Base-by-base conservation (phyloP, 2,329 filamentous ascomycete species). In the Chrysosphaeria jannelii region DNA sequence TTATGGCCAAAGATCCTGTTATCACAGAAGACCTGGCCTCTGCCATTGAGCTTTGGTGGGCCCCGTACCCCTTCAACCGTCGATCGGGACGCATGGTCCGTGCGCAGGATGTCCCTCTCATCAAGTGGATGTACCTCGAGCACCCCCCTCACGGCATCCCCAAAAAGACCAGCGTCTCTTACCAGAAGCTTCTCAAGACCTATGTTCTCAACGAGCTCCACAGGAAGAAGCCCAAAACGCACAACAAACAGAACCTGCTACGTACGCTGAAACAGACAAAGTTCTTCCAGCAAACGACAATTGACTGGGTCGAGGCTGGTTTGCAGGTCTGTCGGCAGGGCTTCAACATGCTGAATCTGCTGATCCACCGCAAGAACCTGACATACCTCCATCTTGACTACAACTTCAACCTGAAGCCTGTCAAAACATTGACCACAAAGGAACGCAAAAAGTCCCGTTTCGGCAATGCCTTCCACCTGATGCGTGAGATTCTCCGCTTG, bases 371-470 rank as follows among this genome's bases (percentile, higher is more conserved):
- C 37, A 97, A 97, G 55, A 97, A 97, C 43, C 50, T 97, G 35
- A 97, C 85, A 1, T 97, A 97, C 39, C 58, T 97, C 26, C 88
- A 97, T 53, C 64, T 97, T 26, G 85, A 97, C 40, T 97, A 93
- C 53, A 97, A 97, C 46, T 97, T 97, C 54, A 97, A 97, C 45
- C 40, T 97, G 44, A 97, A 97, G 52, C 85, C 85, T 3, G 85
- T 97, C 42, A 97, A 97, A 54, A 97, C 85, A 0, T 46, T 97
- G 34, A 97, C 85, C 0, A 97, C 85, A 15, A 97, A 97, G 45
- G 85, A 97, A 52, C 71, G 85, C 35, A 97, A 97, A 54, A 97
- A 97, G 59, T 93, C 81, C 14, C 71, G 85, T 31, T 97, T 97
- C 34, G 85, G 85, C 51, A 97, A 97, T 40, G 88, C 85, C 11